phyloP scores from a whole-genome alignment of 2,329 filamentous ascomycete species.

The Leptographium flavum region DNA sequence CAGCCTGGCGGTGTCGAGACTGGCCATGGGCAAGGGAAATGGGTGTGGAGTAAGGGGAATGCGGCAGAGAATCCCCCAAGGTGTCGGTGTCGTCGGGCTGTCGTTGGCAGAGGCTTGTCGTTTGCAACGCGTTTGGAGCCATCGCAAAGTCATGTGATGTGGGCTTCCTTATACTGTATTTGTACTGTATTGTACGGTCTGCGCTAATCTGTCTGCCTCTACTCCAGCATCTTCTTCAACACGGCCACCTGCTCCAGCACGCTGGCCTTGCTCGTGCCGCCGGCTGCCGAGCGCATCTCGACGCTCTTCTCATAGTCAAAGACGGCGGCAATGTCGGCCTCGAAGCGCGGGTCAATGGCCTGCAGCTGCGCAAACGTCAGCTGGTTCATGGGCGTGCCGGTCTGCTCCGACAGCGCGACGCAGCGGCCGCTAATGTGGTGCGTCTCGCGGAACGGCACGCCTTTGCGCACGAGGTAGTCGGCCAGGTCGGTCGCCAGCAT shows the following conservation, averaged over 20 bases:
- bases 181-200: too few relatives aligned
- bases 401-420: conserved; percentile 57
- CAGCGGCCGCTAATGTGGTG: conserved; percentile 68
- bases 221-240: conserved; percentile 9
- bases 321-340: conserved; percentile 51
- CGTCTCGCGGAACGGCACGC: conserved; percentile 69
- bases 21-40: conserved; percentile 4
- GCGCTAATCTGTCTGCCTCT: not conserved
- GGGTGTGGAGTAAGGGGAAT: too few relatives aligned
- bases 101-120: too few relatives aligned
- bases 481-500: conserved; percentile 68
- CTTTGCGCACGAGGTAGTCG: conserved; percentile 53
- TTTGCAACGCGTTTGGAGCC: too few relatives aligned
- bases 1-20: conserved; percentile 35
- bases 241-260: conserved; percentile 14
- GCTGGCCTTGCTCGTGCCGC: conserved; percentile 55
- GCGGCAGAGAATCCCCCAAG: too few relatives aligned
- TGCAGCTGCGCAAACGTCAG: conserved; percentile 53
- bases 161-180: too few relatives aligned
- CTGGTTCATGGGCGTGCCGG: conserved; percentile 55
- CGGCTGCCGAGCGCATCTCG: conserved; percentile 62
- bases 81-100: not conserved
- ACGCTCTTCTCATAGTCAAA: conserved; percentile 77
- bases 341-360: conserved; percentile 54
- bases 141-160: not conserved